Conservation (phyloP, 2,329 filamentous ascomycete species). For the Mollisiaceae sp. region DNA sequence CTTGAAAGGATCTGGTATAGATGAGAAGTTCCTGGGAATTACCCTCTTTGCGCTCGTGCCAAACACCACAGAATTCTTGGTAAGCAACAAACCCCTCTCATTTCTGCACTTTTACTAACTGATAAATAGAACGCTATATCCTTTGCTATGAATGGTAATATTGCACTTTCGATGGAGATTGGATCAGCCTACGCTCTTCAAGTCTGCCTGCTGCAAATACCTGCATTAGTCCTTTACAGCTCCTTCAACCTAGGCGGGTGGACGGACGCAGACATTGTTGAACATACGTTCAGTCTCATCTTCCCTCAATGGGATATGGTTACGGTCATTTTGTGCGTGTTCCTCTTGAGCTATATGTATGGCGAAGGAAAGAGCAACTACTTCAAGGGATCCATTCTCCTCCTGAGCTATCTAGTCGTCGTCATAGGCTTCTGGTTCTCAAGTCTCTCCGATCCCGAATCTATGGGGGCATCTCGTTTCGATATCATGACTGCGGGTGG, state of each 20-base stretch:
- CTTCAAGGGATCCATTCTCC: conserved; percentile 96
- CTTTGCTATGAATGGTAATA: conserved; percentile 99
- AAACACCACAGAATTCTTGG: conserved; percentile 96
- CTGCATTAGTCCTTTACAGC: conserved; percentile 89
- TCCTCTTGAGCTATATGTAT: conserved; percentile 96
- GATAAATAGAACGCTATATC: conserved; percentile 81
- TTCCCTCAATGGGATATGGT: conserved; percentile 99
- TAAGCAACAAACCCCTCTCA: conserved; percentile 50
- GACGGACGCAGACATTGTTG: conserved; percentile 58
- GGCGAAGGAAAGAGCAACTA: conserved; percentile 99
- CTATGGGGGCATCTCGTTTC: conserved; percentile 42
- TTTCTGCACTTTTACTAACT: conserved; percentile 27
- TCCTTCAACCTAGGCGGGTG: conserved; percentile 67
- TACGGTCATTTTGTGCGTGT: conserved; percentile 93
- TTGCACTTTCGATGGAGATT: conserved; percentile 98
- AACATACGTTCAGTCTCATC: conserved; percentile 81
- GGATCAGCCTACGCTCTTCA: conserved; percentile 96
- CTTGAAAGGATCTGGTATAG: conserved; percentile 84
- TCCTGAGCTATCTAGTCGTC: conserved; percentile 92
- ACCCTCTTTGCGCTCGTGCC: conserved; percentile 96
- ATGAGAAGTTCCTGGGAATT: conserved; percentile 97
- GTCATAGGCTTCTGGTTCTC: conserved; percentile 91
- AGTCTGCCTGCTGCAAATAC: conserved; percentile 93
- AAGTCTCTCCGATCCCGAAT: conserved; percentile 48
- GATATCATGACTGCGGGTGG: conserved; percentile 42